These are phyloP conservation scores for Stagonosporopsis vannaccii DNA, from an alignment of 2,329 filamentous ascomycete species.

Conservation along the genomic window DNA sequence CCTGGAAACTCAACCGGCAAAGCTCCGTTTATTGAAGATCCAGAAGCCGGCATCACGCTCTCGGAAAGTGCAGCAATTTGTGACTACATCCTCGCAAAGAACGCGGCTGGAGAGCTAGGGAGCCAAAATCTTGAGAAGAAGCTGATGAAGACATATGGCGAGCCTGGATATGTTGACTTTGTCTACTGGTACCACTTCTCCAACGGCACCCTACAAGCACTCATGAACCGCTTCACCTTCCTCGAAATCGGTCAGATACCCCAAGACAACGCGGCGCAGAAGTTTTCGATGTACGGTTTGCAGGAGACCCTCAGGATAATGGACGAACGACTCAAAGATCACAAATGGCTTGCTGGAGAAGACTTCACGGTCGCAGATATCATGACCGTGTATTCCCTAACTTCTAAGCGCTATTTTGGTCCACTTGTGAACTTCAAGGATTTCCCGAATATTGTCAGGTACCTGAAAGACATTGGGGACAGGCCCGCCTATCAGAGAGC, in stretches of 20 bases:
- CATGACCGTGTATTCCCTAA: slow-evolving; percentile 67
- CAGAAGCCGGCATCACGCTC: slow-evolving; percentile 53
- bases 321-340: slow-evolving; percentile 57
- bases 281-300: slow-evolving; percentile 35
- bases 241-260: slow-evolving; percentile 31
- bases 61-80: slow-evolving; percentile 65
- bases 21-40: slow-evolving; percentile 66
- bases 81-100: slow-evolving; percentile 65
- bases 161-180: slow-evolving; percentile 63
- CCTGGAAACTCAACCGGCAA: slow-evolving; percentile 53
- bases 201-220: slow-evolving; percentile 49
- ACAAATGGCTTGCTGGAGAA: slow-evolving; percentile 64
- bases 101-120: slow-evolving; percentile 55
- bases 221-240: slow-evolving; percentile 39
- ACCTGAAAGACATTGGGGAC: slow-evolving; percentile 24
- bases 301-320: slow-evolving; percentile 51
- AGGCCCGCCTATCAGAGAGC: slow-evolving; percentile 42
- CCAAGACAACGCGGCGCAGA: slow-evolving; percentile 29
- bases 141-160: slow-evolving; percentile 39
- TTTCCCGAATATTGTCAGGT: slow-evolving; percentile 29
- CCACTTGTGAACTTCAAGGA: slow-evolving; percentile 23
- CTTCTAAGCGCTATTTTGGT: slow-evolving; percentile 64
- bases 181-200: slow-evolving; percentile 69
- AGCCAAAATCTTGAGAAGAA: slow-evolving; percentile 29
- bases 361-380: slow-evolving; percentile 70